Base-by-base conservation (phyloP, 371 early-diverging fungal genomes). In the Lichtheimia ornata region DNA sequence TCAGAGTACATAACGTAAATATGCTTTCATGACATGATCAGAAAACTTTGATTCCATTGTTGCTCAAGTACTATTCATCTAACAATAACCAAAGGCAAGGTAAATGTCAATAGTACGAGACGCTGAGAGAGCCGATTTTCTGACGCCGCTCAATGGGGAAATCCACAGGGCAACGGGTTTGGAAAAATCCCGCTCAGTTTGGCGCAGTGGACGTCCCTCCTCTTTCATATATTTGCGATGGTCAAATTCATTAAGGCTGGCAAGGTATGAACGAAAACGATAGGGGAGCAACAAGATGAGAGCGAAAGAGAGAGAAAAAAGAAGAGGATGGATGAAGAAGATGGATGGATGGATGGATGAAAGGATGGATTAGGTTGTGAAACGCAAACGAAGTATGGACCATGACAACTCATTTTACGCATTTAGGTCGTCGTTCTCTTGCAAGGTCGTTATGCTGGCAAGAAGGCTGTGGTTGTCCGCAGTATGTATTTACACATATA, bases 391-490 rank as follows among this genome's bases (percentile, higher is more conserved):
- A 13, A 27, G 7, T 18, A n/a, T 6, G 27, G 59, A 45, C 41
- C 15, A 24, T 25, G 64, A 56, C 54, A 24, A 22, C 28, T 12
- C 51, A 50, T 53, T 30, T 18, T n/a, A 22, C 45, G 17, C 45
- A 15, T 18, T 22, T 73, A 97, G 94, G 97, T 97, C 74, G 98
- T 95, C 72, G 90, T 98, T 68, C 83, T 98, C 80, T 93, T 97
- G 66, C 92, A 94, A 75, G 99, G 99, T 69, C 94, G 97, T 71
- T 94, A 91, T 74, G 98, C 99, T 81, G 99, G 99, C 72, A 96
- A 95, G 89, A 98, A 98, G 91, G 98, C 97, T 69, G 98, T 98
- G 70, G 94, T 98, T 74, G 93, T 98, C 78, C 96, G 97, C 86
- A 93, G 90, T 91, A 84, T 64, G 76, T 63, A 65, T 63, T 57